Evolutionary conservation across 148 eudicot genomes (phyloP).

Genomic region (Vaccinium vitisidaea): DNA sequence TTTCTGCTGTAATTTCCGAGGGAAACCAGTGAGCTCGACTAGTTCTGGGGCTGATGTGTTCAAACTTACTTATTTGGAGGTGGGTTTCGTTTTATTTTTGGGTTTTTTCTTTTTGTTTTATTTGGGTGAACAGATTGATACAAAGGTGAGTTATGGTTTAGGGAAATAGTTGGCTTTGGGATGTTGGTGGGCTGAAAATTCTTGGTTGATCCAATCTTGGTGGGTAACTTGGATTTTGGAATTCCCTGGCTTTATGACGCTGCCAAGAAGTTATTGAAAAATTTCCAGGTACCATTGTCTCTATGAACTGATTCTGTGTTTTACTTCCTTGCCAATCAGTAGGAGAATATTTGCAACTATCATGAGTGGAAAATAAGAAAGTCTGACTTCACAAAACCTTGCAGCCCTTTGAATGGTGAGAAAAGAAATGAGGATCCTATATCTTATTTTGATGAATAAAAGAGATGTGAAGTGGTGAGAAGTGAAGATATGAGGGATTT

Average conservation of each 20-base stretch:
- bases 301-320: not conserved
- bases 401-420: not conserved
- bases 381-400: not conserved
- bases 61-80: conserved; percentile 92
- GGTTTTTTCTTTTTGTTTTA: not conserved
- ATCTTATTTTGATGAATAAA: not conserved
- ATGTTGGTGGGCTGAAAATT: conserved; percentile 66
- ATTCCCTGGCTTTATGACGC: conserved; percentile 96
- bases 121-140: not conserved
- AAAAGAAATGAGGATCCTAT: not conserved
- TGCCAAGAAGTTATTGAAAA: conserved; percentile 75
- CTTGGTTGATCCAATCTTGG: conserved; percentile 95
- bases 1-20: conserved; percentile 61
- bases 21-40: conserved; percentile 44
- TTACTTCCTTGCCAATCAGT: not conserved
- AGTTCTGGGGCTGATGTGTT: conserved; percentile 44
- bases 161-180: conserved; percentile 99
- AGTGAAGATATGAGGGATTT: not conserved
- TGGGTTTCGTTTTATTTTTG: conserved; percentile 27
- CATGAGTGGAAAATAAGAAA: not conserved
- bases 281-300: conserved; percentile 53
- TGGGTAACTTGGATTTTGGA: conserved; percentile 94
- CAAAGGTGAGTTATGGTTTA: conserved; percentile 26
- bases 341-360: not conserved
- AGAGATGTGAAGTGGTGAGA: not conserved